phyloP scores from a whole-genome alignment of 495 filamentous ascomycete species.

The Polyplosphaeria fusca region DNA sequence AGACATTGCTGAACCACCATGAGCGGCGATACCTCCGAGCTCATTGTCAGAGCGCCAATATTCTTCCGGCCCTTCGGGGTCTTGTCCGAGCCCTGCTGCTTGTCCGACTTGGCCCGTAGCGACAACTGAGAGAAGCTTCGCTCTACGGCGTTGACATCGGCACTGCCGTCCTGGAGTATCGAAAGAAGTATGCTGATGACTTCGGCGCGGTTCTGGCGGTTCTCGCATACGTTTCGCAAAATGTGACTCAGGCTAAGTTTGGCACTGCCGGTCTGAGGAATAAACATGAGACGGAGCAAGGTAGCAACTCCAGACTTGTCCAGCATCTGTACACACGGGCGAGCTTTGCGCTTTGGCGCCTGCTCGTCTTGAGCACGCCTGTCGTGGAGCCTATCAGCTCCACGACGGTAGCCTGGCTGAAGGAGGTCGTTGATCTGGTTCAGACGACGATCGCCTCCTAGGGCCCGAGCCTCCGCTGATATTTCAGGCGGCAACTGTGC shows the following conservation, averaged over 20 bases:
- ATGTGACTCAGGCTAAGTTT: conserved; percentile 78
- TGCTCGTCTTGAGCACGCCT: conserved; percentile 20
- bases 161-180: conserved; percentile 93
- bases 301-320: conserved; percentile 95
- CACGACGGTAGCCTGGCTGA: conserved; percentile 43
- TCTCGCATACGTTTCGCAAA: conserved; percentile 84
- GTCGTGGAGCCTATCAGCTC: too few relatives aligned
- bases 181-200: conserved; percentile 91
- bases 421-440: conserved; percentile 57
- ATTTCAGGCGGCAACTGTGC: conserved; percentile 81
- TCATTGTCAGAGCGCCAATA: conserved; percentile 47
- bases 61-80: conserved; percentile 71
- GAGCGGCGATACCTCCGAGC: conserved; percentile 79
- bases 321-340: conserved; percentile 87
- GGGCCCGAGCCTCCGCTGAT: conserved; percentile 76
- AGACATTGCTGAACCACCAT: conserved; percentile 96
- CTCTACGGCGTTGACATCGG: conserved; percentile 89
- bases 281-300: conserved; percentile 92
- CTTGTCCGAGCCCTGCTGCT: conserved; percentile 59
- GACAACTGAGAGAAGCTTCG: conserved; percentile 91
- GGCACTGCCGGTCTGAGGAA: conserved; percentile 79
- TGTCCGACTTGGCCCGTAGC: conserved; percentile 69
- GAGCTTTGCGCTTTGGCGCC: conserved; percentile 56
- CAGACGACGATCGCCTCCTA: conserved; percentile 57
- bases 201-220: conserved; percentile 88